Conservation (phyloP, 495 filamentous ascomycete species). For the Aspergillus steynii region DNA sequence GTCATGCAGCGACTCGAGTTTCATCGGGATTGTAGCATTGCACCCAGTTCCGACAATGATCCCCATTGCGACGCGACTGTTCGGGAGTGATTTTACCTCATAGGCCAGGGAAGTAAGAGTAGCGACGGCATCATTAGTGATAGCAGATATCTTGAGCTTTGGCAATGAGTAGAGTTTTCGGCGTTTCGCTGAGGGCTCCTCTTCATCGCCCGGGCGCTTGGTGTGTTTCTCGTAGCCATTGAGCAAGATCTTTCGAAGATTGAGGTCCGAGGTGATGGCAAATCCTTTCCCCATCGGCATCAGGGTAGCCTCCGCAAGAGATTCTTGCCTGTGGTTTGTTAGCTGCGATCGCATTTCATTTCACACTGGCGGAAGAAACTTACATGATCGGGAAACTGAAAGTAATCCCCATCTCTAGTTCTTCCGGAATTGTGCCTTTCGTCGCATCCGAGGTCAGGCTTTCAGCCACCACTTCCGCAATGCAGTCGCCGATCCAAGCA, state of each 20-base stretch:
- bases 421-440: slow-evolving; percentile 46
- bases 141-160: slow-evolving; percentile 68
- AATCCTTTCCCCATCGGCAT: slow-evolving; percentile 92
- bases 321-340: slow-evolving; percentile 59
- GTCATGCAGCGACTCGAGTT: slow-evolving; percentile 60
- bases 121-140: slow-evolving; percentile 80
- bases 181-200: slow-evolving; percentile 44
- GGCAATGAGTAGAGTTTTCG: slow-evolving; percentile 58
- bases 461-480: slow-evolving; percentile 68
- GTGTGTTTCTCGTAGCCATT: slow-evolving; percentile 66
- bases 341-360: slow-evolving; percentile 9
- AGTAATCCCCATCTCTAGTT: slow-evolving; percentile 75
- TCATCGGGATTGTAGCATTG: slow-evolving; percentile 79
- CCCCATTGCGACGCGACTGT: slow-evolving; percentile 74
- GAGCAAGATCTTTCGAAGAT: slow-evolving; percentile 68
- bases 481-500: slow-evolving; percentile 75
- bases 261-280: slow-evolving; percentile 68
- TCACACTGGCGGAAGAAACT: slow-evolving; percentile 15
- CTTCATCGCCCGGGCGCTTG: slow-evolving; percentile 44
- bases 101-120: slow-evolving; percentile 78
- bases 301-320: slow-evolving; percentile 71
- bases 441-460: slow-evolving; percentile 48
- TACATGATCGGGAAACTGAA: slow-evolving; percentile 88
- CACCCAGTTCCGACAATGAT: slow-evolving; percentile 82
- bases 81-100: slow-evolving; percentile 57